Conservation (phyloP, 1,139 yeast species). For the Geotrichum aggregatum region DNA sequence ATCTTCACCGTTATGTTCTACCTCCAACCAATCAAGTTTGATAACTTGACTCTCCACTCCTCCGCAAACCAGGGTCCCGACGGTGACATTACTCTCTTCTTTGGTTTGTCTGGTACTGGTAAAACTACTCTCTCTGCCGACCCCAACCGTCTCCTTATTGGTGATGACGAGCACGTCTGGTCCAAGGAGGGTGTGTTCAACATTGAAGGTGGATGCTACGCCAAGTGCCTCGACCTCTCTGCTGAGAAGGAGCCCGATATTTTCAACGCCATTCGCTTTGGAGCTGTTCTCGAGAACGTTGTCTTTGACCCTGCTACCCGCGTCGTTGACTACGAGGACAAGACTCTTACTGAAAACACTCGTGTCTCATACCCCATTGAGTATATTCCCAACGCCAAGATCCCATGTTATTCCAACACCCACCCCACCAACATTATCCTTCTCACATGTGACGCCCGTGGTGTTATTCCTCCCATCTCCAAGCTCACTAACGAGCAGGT, state of each 20-base stretch:
- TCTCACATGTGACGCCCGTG: slow-evolving; percentile 96
- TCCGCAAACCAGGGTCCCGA: slow-evolving; percentile 86
- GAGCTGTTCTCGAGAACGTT: slow-evolving; percentile 91
- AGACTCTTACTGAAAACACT: slow-evolving; percentile 84
- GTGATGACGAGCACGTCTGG: slow-evolving; percentile 99
- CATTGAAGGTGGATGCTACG: slow-evolving; percentile 99
- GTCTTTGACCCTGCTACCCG: slow-evolving; percentile 77
- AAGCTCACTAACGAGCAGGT: slow-evolving; percentile 92
- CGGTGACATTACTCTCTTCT: slow-evolving; percentile 87
- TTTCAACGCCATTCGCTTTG: slow-evolving; percentile 89
- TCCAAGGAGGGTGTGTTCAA: slow-evolving; percentile 96
- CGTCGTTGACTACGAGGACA: slow-evolving; percentile 79
- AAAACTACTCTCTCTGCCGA: slow-evolving; percentile 97
- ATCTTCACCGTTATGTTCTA: slow-evolving; percentile 98
- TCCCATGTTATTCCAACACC: slow-evolving; percentile 84
- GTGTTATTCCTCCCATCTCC: slow-evolving; percentile 96
- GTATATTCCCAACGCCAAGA: slow-evolving; percentile 91
- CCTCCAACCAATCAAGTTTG: slow-evolving; percentile 92
- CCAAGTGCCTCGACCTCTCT: slow-evolving; percentile 88
- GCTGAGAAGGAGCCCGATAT: slow-evolving; percentile 97
- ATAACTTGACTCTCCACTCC: slow-evolving; percentile 90
- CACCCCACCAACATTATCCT: slow-evolving; percentile 92
- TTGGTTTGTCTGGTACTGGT: slow-evolving; percentile 97
- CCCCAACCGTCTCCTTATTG: slow-evolving; percentile 88
- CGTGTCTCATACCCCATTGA: slow-evolving; percentile 99